Evolutionary conservation across 495 filamentous ascomycete genomes (phyloP), one percentile per base, ranked within the genome.

Genomic region (Podospora pseudocomata): DNA sequence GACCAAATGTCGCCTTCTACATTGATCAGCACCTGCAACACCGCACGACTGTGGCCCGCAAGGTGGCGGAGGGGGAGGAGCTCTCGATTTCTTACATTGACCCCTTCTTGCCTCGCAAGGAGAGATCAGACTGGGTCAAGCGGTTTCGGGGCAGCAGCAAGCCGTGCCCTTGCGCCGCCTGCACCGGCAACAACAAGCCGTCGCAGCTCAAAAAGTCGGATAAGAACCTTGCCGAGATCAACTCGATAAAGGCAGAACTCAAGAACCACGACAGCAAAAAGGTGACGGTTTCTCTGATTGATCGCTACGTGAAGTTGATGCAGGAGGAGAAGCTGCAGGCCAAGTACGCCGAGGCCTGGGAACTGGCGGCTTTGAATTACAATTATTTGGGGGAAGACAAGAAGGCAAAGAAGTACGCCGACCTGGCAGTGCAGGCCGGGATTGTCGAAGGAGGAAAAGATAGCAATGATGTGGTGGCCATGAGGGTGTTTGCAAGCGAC

Each of bases 321-420:
- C 65, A 73, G 59, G 27, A 73, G 62, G 79, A 81, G 63, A 49
- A 65, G 60, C 65, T 81, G 56, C 65, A 78, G 0, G 64, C 60
- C 2, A 69, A 68, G 58, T 53, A 79, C n/a, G 67, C 73, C 4
- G 77, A 77, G 39, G 71, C 74, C 6, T 80, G 80, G 64, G 75
- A 77, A 67, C 59, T 78, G 49, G 79, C 78, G 7, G 79, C 79
- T 59, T 58, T 75, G n/a, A 81, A 81, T 64, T 81, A 79, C 64
- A 80, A 80, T n/a, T 73, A 75, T 18, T 53, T 77, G 0, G 76
- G 76, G 6, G 63, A 74, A 5, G 70, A 71, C 19, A 71, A 66
- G 58, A 60, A 67, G 64, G 75, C 76, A 0, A 68, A 70, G 56
- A 71, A 72, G 67, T 73, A 74, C 56, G 76, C 75, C 18, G 65